Evolutionary conservation across 257 asterid genomes (phyloP).

Genomic region (Ligustrum vulgare): DNA sequence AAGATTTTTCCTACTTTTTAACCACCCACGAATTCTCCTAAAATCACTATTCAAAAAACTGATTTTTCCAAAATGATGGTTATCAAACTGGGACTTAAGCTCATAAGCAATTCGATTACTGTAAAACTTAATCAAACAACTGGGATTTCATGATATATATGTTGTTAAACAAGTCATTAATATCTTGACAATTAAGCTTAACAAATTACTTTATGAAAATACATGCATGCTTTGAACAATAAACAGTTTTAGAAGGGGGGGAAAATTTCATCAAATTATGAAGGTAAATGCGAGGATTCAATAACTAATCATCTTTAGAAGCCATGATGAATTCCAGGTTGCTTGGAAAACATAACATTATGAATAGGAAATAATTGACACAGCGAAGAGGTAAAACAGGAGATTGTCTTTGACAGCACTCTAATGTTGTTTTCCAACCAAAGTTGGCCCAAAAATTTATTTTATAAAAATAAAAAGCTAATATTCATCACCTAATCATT

Average conservation of each 20-base stretch:
- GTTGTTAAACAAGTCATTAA: background rate
- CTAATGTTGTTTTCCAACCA: constrained; percentile 37
- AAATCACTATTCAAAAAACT: too few species aligned
- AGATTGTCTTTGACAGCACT: constrained; percentile 39
- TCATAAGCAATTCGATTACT: too few species aligned
- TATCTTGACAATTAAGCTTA: background rate
- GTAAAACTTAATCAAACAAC: too few species aligned
- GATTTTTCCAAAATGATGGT: too few species aligned
- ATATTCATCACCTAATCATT: constrained; percentile 35
- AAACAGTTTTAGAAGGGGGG: too few species aligned
- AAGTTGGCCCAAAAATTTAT: constrained; percentile 15
- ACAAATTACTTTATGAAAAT: background rate
- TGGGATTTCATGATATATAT: too few species aligned
- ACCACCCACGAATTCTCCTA: too few species aligned
- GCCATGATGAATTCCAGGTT: background rate
- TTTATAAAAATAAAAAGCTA: background rate
- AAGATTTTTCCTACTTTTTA: too few species aligned
- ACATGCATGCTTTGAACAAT: too few species aligned
- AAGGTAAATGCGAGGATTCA: background rate
- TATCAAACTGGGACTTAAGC: too few species aligned
- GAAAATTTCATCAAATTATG: too few species aligned
- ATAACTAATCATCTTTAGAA: background rate
- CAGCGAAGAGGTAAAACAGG: background rate
- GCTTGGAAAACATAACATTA: constrained; percentile 2
- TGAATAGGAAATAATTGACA: background rate